Base-by-base conservation (phyloP, 176 grass and related monocot species). In the Elymus sibiricus region DNA sequence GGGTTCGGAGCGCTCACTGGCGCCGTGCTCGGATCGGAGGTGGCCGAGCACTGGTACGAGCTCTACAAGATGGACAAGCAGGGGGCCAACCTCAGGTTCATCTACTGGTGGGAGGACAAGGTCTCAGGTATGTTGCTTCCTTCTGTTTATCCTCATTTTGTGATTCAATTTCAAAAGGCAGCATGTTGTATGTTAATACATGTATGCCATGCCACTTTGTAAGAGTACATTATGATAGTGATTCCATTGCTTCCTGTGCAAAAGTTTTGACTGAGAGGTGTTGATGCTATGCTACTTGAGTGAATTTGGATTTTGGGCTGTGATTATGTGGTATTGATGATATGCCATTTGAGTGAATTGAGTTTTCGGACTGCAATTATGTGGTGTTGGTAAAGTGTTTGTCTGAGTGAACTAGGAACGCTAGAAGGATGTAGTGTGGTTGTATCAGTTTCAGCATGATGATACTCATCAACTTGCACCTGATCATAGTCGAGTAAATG, bases 71-170 rank as follows among this genome's bases (percentile, higher is more conserved):
- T 90, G 81, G 94, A 99, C 87, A 99, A 92, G 90, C 89, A 90
- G 80, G 89, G 70, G 56, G 87, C 93, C 42, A 98, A 95, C 88
- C 93, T 98, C 26, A 91, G 95, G 56, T 99, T 99, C 83, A 91
- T 99, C 47, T 99, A 99, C 83, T 99, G 97, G 97, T 99, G 97
- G 97, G 97, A 99, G 87, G 94, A 99, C 82, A 99, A 99, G 93
- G 93, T 91, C 44, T 60, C 93, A 96, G 94, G 94, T 99, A 3
- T 69, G 83, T 83, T 87, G 5, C 21, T 17, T 0, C 26, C 78
- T n/a, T 31, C 40, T 39, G 9, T 11, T 28, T 13, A 11, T 46
- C n/a, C 32, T 58, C 11, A 5, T 79, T 35, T 5, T 12, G 58
- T 80, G 7, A 56, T 9, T 38, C 34, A 58, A 7, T 89, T 70